Evolutionary conservation across 2,329 filamentous ascomycete genomes (phyloP).

Genomic region (Fusarium neocosmosporiellum): DNA sequence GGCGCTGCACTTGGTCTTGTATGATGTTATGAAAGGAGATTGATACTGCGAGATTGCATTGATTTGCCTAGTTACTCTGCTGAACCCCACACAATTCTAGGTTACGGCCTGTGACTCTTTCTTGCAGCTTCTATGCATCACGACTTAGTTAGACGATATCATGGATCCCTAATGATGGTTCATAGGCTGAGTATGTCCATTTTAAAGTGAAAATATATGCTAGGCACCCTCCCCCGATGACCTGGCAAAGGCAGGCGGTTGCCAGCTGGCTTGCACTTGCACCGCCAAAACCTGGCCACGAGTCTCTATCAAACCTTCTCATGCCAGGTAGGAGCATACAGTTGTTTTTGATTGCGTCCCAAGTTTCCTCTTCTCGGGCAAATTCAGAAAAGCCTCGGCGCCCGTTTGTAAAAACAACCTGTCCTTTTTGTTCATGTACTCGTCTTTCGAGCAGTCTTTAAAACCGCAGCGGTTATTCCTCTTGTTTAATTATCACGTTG

Average conservation of each 20-base stretch:
- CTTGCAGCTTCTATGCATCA: not conserved
- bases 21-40: not conserved
- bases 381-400: not conserved
- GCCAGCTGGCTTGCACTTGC: constrained; percentile 39
- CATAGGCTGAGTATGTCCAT: not conserved
- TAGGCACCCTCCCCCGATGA: not conserved
- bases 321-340: not conserved
- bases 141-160: not conserved
- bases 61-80: not conserved
- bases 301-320: not conserved
- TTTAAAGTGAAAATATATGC: not conserved
- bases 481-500: not conserved
- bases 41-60: not conserved
- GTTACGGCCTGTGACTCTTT: not conserved
- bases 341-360: not conserved
- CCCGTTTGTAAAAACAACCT: not conserved
- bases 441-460: not conserved
- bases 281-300: not conserved
- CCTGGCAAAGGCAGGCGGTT: constrained; percentile 4
- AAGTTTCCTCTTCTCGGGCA: not conserved
- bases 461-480: not conserved
- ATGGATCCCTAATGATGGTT: not conserved
- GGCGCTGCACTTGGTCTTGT: not conserved
- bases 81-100: not conserved
- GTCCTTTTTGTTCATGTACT: not conserved